These are phyloP conservation scores for Wickerhamomyces rabaulensis DNA, from an alignment of 805 yeast genomes.

Conservation along the genomic window DNA sequence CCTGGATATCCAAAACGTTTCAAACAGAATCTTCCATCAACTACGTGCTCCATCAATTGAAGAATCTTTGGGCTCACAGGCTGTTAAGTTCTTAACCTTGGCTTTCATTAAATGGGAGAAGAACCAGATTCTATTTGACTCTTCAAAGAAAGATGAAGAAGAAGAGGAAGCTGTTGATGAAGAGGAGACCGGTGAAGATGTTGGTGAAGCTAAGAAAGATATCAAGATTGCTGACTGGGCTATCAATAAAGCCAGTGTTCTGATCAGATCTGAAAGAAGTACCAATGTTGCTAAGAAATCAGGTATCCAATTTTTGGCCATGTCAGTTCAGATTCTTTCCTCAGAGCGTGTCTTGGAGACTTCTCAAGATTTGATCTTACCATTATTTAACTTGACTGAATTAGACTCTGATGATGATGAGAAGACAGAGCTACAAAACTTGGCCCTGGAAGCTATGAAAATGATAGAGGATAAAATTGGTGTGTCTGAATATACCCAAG, in stretches of 20 bases:
- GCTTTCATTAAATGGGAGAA: constrained; percentile 58
- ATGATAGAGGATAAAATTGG: constrained; percentile 68
- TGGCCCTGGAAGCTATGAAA: constrained; percentile 62
- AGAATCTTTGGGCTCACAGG: constrained; percentile 55
- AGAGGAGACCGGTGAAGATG: constrained; percentile 20
- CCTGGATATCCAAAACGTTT: constrained; percentile 59
- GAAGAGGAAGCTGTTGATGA: constrained; percentile 22
- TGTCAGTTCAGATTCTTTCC: constrained; percentile 47
- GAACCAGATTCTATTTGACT: constrained; percentile 30
- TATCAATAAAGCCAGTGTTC: constrained; percentile 52
- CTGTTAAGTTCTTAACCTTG: constrained; percentile 59
- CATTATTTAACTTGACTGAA: constrained; percentile 47
- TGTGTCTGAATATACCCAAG: constrained; percentile 56
- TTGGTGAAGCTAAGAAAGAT: constrained; percentile 18
- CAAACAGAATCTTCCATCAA: constrained; percentile 67
- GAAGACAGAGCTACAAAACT: constrained; percentile 44
- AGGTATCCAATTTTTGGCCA: constrained; percentile 65
- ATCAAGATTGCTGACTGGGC: constrained; percentile 52
- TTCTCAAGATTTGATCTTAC: constrained; percentile 47
- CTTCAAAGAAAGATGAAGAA: constrained; percentile 19
- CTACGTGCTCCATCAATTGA: constrained; percentile 73
- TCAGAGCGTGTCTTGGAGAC: constrained; percentile 35
- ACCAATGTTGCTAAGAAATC: constrained; percentile 58
- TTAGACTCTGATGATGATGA: constrained; percentile 38
- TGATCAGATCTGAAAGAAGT: constrained; percentile 62